A percentile compares a stretch with the other conserved stretches of the same genome.
Conservation (phyloP, 2,329 filamentous ascomycete genomes). For the Saccharata proteae region DNA sequence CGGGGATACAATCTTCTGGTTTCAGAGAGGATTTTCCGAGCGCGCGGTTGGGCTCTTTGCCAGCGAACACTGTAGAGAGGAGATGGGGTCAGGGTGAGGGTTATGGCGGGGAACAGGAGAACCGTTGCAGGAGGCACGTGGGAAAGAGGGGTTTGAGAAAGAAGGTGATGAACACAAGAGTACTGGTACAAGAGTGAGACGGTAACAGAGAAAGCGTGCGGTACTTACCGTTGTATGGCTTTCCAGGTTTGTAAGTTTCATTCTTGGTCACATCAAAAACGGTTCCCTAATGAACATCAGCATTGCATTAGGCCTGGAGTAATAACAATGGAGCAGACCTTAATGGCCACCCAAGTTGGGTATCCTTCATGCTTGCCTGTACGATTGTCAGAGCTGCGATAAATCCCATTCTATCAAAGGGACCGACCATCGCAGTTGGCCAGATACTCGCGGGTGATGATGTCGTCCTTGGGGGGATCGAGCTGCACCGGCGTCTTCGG, state of each 20-base stretch:
- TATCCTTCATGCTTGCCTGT: slow-evolving; percentile 51
- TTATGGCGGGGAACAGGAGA: not conserved
- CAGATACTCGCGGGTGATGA: slow-evolving; percentile 69
- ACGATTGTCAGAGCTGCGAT: not conserved
- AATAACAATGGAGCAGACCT: slow-evolving; percentile 20
- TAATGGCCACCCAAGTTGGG: slow-evolving; percentile 50
- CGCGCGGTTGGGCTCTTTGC: slow-evolving; percentile 89
- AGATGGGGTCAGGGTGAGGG: too few relatives aligned
- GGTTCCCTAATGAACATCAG: slow-evolving; percentile 61
- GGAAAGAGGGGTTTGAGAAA: not conserved
- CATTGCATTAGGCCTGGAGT: too few relatives aligned
- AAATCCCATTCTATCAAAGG: not conserved
- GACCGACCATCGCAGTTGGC: slow-evolving; percentile 68
- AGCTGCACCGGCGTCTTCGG: slow-evolving; percentile 67
- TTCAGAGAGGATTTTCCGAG: slow-evolving; percentile 80
- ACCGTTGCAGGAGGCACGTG: not conserved
- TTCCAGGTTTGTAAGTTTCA: slow-evolving; percentile 69
- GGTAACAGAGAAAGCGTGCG: not conserved
- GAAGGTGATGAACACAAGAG: not conserved
- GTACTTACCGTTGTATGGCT: slow-evolving; percentile 68
- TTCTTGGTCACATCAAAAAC: slow-evolving; percentile 93
- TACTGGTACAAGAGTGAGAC: not conserved
- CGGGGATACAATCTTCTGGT: slow-evolving; percentile 64
- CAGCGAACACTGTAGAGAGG: slow-evolving; percentile 64
- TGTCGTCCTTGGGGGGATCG: slow-evolving; percentile 74